Evolutionary conservation across 345 rosid species (phyloP), one percentile per base, ranked within the genome.

Genomic region (Bruguiera sexangula): DNA sequence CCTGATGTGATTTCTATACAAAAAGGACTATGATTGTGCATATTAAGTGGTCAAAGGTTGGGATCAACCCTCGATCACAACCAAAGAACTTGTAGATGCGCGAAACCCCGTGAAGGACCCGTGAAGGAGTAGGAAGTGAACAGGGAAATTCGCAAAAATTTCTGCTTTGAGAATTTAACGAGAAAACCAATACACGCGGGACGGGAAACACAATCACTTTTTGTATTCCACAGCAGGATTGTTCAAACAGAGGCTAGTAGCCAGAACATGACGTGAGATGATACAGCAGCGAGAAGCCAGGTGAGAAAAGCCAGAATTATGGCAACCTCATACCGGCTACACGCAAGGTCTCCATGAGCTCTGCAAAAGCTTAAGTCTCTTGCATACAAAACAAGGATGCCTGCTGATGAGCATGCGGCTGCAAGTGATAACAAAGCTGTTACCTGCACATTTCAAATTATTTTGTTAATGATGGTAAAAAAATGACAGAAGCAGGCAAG

Each of bases 231-330:
- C 19, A 43, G 50, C 50, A 56, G 16, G 60, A 24, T 56, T n/a
- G 60, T 46, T 70, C 71, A 80, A 57, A 76, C 52, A 8, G 78
- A 43, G 15, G 83, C 83, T 75, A 80, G 51, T 21, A 80, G 78
- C 83, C 83, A 77, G 69, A 80, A 70, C 83, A 80, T 80, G 24
- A 74, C 73, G 50, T 73, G 80, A 68, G 81, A 80, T 21, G 83
- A 80, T 61, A 77, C 61, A 43, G 73, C 83, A 43, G 77, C 67
- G 58, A 80, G 78, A 65, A 70, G 60, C 83, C 81, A 80, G 54
- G 81, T 69, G 58, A 74, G 54, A 56, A 80, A 80, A 29, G 83
- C 83, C 62, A 80, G 68, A 60, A 53, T 55, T 11, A 80, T 55
- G 27, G 83, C 77, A 65, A 80, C 68, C 68, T 80, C 70, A 70